Evolutionary conservation across 805 yeast genomes (phyloP).

Genomic region (Lipomyces spencermartinsiae): DNA sequence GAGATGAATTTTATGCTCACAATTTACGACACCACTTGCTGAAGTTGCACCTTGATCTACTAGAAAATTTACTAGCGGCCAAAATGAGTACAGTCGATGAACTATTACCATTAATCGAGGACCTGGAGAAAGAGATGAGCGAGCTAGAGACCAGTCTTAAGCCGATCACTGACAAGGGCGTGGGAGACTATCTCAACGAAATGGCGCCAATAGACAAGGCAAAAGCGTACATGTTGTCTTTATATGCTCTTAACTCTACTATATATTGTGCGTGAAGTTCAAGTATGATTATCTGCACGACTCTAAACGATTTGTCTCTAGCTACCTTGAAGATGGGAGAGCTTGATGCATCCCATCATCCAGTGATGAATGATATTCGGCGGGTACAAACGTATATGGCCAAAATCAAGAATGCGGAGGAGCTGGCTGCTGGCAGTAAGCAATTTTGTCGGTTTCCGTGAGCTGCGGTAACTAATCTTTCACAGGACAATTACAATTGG

Average conservation of each 20-base stretch:
- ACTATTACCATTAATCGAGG: conserved; percentile 11
- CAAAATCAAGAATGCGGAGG: conserved; percentile 35
- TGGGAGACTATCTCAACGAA: conserved; percentile 3
- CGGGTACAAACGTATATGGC: conserved; percentile 32
- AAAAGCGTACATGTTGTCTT: conserved; percentile 23
- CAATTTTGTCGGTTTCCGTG: not conserved
- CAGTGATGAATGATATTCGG: conserved; percentile 30
- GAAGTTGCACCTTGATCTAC: not conserved
- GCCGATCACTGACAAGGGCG: conserved; percentile 9
- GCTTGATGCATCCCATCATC: conserved; percentile 17
- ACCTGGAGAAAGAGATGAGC: conserved; percentile 18
- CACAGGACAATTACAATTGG: conserved; percentile 28
- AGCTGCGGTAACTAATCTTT: not conserved
- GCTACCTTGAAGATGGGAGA: conserved; percentile 31
- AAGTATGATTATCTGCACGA: not conserved
- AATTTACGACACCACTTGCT: not conserved
- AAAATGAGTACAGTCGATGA: conserved; percentile 7
- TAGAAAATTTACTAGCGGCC: not conserved
- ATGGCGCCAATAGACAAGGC: conserved; percentile 29
- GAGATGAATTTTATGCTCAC: not conserved
- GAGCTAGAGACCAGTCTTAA: conserved; percentile 16
- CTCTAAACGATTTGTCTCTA: not conserved
- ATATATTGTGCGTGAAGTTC: conserved; percentile 22
- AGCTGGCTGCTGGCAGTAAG: conserved; percentile 30
- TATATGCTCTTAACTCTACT: conserved; percentile 33